Evolutionary conservation across 352 stramenopile species (phyloP), one percentile per base, ranked within the genome.

Genomic region (Pythium phragmitis): DNA sequence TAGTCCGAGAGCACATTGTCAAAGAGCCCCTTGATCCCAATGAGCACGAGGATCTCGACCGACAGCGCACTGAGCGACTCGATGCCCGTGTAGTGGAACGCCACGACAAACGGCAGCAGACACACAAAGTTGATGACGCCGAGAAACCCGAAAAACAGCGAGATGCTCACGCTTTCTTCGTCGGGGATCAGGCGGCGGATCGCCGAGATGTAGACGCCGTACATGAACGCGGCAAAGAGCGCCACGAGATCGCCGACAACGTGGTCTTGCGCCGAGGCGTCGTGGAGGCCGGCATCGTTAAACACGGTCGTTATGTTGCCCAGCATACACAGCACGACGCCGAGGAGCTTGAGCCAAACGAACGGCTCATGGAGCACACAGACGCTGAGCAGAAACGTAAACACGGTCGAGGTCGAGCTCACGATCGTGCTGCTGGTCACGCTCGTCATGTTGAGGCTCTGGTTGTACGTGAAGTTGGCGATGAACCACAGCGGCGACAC

Each of bases 1-100:
- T 98, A 98, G 70, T 98, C 95, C 9, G 88, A 94, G 12, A 98
- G 69, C 13, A 98, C 94, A 73, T 98, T 98, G 74, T 99, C 89
- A 26, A 98, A 88, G 0, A 98, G 70, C 14, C 92, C 92, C 64
- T 98, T 97, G 11, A 93, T 54, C 4, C 85, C 70, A 30, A 98
- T 80, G 41, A 97, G 76, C 28, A 85, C 80, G 11, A 94, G 23
- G 62, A 98, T 92, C 48, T 94, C 75, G 28, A 79, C 45, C 19
- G 74, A 80, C 16, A 94, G 64, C 13, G 74, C 72, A 41, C 72
- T 63, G 7, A 95, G 77, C 7, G 77, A 87, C 65, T 91, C 80
- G 48, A 90, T 69, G 50, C 66, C 68, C 6, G 81, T 83, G 53
- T 67, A 77, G 70, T 94, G 78, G 60, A 89, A 79, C 21, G 72